Conservation (phyloP, 441 rosid genomes). For the Viola pubescens region DNA sequence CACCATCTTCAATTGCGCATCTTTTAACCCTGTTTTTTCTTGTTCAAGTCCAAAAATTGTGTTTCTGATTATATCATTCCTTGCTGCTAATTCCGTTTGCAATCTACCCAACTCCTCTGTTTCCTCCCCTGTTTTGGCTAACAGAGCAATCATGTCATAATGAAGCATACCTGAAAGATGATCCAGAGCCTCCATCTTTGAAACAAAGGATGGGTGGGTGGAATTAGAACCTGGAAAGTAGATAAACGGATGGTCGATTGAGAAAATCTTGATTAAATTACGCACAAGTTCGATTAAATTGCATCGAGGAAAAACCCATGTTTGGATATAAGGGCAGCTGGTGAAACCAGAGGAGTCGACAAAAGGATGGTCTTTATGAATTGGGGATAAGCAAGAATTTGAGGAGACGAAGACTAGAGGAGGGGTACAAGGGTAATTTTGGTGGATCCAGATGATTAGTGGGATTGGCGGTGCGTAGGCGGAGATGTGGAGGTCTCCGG, state of each 20-base stretch:
- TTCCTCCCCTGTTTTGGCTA: slow-evolving; percentile 27
- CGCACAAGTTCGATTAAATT: slow-evolving; percentile 33
- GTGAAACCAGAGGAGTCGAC: slow-evolving; percentile 36
- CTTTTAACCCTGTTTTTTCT: slow-evolving; percentile 27
- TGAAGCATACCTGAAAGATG: slow-evolving; percentile 44
- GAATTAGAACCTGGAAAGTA: slow-evolving; percentile 10
- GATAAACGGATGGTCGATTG: slow-evolving; percentile 41
- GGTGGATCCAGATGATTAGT: slow-evolving; percentile 53
- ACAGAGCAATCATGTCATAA: slow-evolving; percentile 28
- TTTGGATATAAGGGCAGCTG: slow-evolving; percentile 31
- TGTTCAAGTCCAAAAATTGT: slow-evolving; percentile 26
- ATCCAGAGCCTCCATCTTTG: slow-evolving; percentile 51
- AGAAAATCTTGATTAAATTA: slow-evolving; percentile 37
- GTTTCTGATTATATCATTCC: slow-evolving; percentile 8
- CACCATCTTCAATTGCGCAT: slow-evolving; percentile 14
- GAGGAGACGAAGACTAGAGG: slow-evolving; percentile 37
- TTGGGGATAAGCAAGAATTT: slow-evolving; percentile 12
- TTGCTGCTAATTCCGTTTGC: slow-evolving; percentile 25
- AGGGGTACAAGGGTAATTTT: slow-evolving; percentile 42
- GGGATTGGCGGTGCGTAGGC: slow-evolving; percentile 25
- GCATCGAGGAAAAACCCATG: slow-evolving; percentile 42
- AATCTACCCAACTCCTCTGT: slow-evolving; percentile 27
- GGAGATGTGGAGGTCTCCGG: slow-evolving; percentile 31
- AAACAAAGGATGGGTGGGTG: slow-evolving; percentile 19
- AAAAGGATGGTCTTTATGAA: slow-evolving; percentile 43